Evolutionary conservation across 495 filamentous ascomycete genomes (phyloP), one percentile per base, ranked within the genome.

Genomic region (Neurospora cerealis): DNA sequence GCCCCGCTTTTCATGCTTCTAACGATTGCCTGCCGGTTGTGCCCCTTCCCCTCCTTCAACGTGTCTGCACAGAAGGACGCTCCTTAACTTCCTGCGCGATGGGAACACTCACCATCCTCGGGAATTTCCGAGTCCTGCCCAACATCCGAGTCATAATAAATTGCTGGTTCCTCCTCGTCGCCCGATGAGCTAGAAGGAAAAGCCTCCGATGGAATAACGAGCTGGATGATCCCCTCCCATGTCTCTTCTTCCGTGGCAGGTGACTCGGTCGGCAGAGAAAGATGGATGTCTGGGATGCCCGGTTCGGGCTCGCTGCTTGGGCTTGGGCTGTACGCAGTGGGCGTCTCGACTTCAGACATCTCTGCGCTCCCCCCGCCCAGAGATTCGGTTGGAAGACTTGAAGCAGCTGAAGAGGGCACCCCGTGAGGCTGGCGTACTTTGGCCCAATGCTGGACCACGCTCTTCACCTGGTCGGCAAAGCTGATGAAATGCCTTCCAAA

Each of bases 381-480:
- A 2, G 54, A 15, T 17, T 32, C 54, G 2, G 4, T 32, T 13
- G 24, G 48, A 15, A 13, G 11, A 34, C 54, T 17, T 19, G 54
- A 34, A 36, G 15, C 54, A 8, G 54, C 34, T 66, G 54, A 19
- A 36, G 54, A 66, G 1, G 75, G 74, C 79, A 83, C 34, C 84
- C 82, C 40, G 75, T 19, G 54, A 66, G 28, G 13, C 28, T 66
- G 54, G 24, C 54, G 54, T 66, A 66, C 54, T 66, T 34, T 66
- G 54, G 28, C 54, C 54, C 54, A 66, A 1, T 66, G 54, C 28
- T 66, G 76, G 15, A 83, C 79, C 3, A 82, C 77, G 74, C 80
- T 82, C 77, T 80, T 80, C 10, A 88, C 81, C 72, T 85, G 86
- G 74, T 88, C 83, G 76, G 85, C 82, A 76, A 85, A 87, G 32